Base-by-base conservation (phyloP, 140 eudicot species). In the Cichorium intybus region DNA sequence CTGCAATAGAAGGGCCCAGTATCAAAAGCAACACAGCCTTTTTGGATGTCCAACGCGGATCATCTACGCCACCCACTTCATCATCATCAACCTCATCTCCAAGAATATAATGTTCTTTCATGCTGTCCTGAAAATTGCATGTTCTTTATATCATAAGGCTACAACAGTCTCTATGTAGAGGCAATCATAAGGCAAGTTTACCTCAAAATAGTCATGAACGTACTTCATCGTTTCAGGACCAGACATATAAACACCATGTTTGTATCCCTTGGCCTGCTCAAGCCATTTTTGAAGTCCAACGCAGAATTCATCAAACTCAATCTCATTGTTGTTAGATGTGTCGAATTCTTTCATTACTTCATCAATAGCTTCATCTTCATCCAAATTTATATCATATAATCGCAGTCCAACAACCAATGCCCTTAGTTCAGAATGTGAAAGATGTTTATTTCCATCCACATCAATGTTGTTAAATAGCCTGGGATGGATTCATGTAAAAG, bases 271-370 rank as follows among this genome's bases (percentile, higher is more conserved):
- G 46, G 86, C 94, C 68, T 77, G 82, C 11, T 56, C 28, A 22
- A 93, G 87, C 93, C 95, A 89, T 26, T 68, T 86, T 58, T 14
- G 24, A 28, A 89, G 66, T 60, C 95, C 97, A 27, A 0, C n/a
- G 2, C 43, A 0, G 53, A 89, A 89, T 57, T 89, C 97, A 0
- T 9, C 4, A 6, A 60, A 46, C n/a, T 73, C 78, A 39, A 89
- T 11, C 17, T 5, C 29, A 47, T 74, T 26, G 72, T 86, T 76
- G 1, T 7, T 75, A 57, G 84, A 60, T 4, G 75, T 69, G 70
- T 89, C 97, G 22, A 89, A 89, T 62, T 89, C 92, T 62, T 34
- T 77, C 77, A 89, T 76, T 62, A 89, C 83, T 75, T 72, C 81
- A 10, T 61, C 67, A 26, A 84, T 70, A 22, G 89, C 95, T 26